These are phyloP conservation scores for Hypoxylon fuscum DNA, from an alignment of 495 filamentous ascomycete species.

Conservation along the genomic window DNA sequence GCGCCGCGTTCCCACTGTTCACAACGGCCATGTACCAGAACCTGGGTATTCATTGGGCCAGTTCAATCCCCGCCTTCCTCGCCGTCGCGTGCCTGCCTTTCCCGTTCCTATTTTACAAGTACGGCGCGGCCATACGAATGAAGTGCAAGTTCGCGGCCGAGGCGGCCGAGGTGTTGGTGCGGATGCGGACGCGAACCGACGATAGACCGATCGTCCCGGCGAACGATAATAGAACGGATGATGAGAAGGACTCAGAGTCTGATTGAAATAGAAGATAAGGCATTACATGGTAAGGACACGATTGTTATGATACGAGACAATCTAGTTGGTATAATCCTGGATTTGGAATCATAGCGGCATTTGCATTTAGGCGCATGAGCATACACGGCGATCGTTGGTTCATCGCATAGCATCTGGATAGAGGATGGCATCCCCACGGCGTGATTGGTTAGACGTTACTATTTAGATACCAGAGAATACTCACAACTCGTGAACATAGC, in stretches of 20 bases:
- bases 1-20: slow-evolving; percentile 87
- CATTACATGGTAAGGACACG: background rate
- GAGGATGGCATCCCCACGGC: background rate
- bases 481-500: too few species aligned
- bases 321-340: slow-evolving; percentile 1
- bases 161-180: slow-evolving; percentile 61
- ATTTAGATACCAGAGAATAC: slow-evolving; percentile 15
- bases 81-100: slow-evolving; percentile 79
- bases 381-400: slow-evolving; percentile 3
- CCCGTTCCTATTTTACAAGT: slow-evolving; percentile 83
- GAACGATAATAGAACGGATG: background rate
- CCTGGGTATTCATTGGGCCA: slow-evolving; percentile 85
- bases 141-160: slow-evolving; percentile 80
- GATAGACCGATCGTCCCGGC: background rate
- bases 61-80: slow-evolving; percentile 78
- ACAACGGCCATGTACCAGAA: slow-evolving; percentile 77
- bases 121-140: slow-evolving; percentile 70
- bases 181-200: slow-evolving; percentile 23
- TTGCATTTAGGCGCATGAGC: slow-evolving; percentile 1
- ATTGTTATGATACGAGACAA: background rate
- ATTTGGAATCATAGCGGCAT: background rate
- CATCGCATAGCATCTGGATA: slow-evolving; percentile 2
- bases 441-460: background rate
- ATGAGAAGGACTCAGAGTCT: slow-evolving; percentile 2
- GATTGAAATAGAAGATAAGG: background rate